Base-by-base conservation (phyloP, 257 asterid genomes). In the Phtheirospermum japonicum region DNA sequence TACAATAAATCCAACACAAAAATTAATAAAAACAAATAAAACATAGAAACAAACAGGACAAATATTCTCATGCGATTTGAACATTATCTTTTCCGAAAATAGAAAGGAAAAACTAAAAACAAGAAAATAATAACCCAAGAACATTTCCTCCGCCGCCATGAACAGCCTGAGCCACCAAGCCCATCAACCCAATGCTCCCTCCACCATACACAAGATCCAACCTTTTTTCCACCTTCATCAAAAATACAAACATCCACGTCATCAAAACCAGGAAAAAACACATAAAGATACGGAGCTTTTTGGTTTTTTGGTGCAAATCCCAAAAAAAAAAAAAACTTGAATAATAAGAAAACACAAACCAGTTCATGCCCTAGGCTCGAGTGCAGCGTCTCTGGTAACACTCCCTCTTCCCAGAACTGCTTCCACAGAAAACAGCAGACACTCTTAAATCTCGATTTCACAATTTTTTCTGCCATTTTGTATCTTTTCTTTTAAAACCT, bases 171-270 rank as follows among this genome's bases (percentile, higher is more conserved):
- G 88, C 74, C n/a, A 84, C 75, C 53, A 77, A 65, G 7, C 88
- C 92, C 92, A 84, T 81, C 14, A 84, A 48, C 2, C 92, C 92
- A 56, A 84, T 77, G 20, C 84, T 81, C 31, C 88, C 92, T 14
- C 92, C 92, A 12, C 92, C 92, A 45, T 81, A 84, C 5, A 84
- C 92, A 34, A 84, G 84, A 73, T 84, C 78, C 72, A 81, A 34
- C 46, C 71, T 79, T 71, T 79, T 73, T 2, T 72, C 69, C 13
- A 84, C 88, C 90, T 82, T 65, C 68, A 63, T 67, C 57, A 71
- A 68, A 30, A 45, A 31, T 0, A 18, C 31, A 42, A 50, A 2
- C 6, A 49, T 6, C 2, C 30, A 5, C 11, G 37, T 3, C 8
- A n/a, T n/a, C n/a, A n/a, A 37, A 7, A 17, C 55, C 31, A 30